Evolutionary conservation across 2,329 filamentous ascomycete species (phyloP).

Genomic region (Hymenoscyphus infarciens): DNA sequence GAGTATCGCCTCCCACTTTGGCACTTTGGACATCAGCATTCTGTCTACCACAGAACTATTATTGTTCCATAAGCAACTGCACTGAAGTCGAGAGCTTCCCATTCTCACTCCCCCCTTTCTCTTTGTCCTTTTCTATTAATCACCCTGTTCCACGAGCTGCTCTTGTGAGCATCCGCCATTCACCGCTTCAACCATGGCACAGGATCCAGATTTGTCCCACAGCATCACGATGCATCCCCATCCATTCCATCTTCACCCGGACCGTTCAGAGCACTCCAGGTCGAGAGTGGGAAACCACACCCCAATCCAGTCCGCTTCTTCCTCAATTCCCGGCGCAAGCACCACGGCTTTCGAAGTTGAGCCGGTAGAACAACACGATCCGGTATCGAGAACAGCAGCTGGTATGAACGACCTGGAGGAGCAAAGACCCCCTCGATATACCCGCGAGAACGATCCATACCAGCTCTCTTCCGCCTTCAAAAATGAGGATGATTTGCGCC

Average conservation of each 20-base stretch:
- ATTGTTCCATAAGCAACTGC: background rate
- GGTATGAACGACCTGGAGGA: constrained; percentile 42
- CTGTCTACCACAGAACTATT: background rate
- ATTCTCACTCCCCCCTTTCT: background rate
- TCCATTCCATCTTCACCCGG: constrained; percentile 32
- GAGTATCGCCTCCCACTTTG: background rate
- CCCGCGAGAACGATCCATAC: constrained; percentile 70
- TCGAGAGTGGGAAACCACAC: constrained; percentile 25
- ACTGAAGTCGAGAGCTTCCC: background rate
- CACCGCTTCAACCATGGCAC: background rate
- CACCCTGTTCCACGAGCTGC: background rate
- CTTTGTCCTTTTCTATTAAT: background rate
- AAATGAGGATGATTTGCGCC: constrained; percentile 68
- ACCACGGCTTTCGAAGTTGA: constrained; percentile 42
- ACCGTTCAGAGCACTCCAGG: constrained; percentile 24
- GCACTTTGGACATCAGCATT: background rate
- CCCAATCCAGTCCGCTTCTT: constrained; percentile 23
- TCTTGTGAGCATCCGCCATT: constrained; percentile 1
- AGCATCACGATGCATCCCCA: constrained; percentile 35
- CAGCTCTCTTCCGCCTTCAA: constrained; percentile 75
- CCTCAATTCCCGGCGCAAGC: constrained; percentile 38
- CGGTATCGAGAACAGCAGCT: constrained; percentile 29
- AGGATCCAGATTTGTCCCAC: constrained; percentile 25
- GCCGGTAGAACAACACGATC: constrained; percentile 29
- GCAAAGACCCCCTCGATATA: constrained; percentile 32